phyloP scores from a whole-genome alignment of 768 basidiomycete genomes.

The Rhodotorula babjevae region DNA sequence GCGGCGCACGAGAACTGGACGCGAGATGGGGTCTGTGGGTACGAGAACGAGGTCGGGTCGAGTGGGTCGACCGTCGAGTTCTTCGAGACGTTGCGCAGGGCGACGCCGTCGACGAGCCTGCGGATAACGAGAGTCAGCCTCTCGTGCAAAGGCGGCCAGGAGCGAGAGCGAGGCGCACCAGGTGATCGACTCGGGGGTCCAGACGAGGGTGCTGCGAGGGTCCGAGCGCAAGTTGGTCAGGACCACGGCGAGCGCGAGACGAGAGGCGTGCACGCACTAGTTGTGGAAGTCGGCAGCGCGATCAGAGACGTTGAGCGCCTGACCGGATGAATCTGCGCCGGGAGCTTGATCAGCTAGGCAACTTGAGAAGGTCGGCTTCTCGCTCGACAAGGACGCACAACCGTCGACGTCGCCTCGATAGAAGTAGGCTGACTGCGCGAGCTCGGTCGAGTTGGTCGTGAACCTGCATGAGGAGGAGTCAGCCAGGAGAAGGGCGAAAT shows the following conservation, averaged over 20 bases:
- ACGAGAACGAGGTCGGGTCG: constrained; percentile 18
- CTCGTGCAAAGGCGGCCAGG: fast-evolving
- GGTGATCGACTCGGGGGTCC: constrained; percentile 21
- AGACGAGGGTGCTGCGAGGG: constrained; percentile 13
- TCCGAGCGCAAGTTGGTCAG: too few relatives aligned
- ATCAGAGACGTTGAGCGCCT: background rate
- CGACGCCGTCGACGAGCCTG: constrained; percentile 34
- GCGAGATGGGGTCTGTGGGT: constrained; percentile 45
- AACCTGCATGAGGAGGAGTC: background rate
- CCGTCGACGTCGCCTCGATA: background rate
- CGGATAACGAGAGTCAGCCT: background rate
- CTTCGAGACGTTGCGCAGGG: constrained; percentile 40
- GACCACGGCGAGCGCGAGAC: too few relatives aligned
- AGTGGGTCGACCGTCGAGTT: constrained; percentile 9
- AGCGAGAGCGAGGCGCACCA: background rate
- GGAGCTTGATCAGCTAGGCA: background rate
- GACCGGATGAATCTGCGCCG: background rate
- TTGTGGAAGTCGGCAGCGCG: constrained; percentile 15
- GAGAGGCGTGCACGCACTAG: constrained; percentile 2
- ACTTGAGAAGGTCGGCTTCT: too few relatives aligned
- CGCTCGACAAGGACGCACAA: background rate
- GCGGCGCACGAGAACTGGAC: constrained; percentile 42
- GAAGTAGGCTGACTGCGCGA: constrained; percentile 1
- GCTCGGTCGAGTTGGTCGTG: constrained; percentile 1
- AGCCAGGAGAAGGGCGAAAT: background rate